Percentiles rank a stretch among this genome's conserved stretches.
Conservation (phyloP, 2,329 filamentous ascomycete genomes). For the Berkeleyomyces rouxiae region DNA sequence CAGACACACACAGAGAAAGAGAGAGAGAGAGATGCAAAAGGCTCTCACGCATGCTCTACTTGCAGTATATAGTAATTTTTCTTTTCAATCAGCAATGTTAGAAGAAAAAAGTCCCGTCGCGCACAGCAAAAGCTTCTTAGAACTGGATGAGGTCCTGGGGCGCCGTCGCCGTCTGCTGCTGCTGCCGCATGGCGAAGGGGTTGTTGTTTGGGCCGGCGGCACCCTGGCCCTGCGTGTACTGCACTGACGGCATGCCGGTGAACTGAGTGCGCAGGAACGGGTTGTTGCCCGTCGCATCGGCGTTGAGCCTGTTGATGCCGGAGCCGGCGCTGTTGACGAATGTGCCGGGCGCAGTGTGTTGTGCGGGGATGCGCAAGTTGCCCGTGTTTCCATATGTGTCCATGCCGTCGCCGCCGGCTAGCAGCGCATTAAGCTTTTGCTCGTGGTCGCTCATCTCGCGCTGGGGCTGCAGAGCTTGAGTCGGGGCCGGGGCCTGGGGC, state of each 20-base stretch:
- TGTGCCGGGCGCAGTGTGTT: conserved; percentile 88
- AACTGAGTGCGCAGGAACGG: conserved; percentile 77
- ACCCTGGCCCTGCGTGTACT: conserved; percentile 34
- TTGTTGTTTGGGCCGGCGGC: conserved; percentile 36
- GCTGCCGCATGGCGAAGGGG: conserved; percentile 35
- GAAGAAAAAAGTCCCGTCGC: too few relatives aligned
- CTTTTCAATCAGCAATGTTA: not conserved
- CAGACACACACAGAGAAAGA: conserved; percentile 11
- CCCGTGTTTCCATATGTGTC: conserved; percentile 98
- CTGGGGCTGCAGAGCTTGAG: conserved; percentile 30
- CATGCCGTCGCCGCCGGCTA: conserved; percentile 77
- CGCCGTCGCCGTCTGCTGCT: conserved; percentile 27
- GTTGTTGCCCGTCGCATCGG: conserved; percentile 66
- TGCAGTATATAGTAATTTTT: too few relatives aligned
- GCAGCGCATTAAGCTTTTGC: conserved; percentile 68
- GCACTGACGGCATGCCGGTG: conserved; percentile 53
- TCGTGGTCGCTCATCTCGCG: conserved; percentile 45
- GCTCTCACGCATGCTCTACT: not conserved
- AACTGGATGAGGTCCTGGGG: conserved; percentile 48
- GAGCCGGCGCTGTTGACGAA: conserved; percentile 92
- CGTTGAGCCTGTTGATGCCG: conserved; percentile 52
- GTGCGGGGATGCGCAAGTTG: conserved; percentile 82
- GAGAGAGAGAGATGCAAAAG: conserved; percentile 16
- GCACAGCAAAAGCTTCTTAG: conserved; percentile 20
- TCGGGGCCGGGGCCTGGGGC: conserved; percentile 25